phyloP scores from a whole-genome alignment of 1,284 basidiomycete species.

The Psilocybe mexicana region DNA sequence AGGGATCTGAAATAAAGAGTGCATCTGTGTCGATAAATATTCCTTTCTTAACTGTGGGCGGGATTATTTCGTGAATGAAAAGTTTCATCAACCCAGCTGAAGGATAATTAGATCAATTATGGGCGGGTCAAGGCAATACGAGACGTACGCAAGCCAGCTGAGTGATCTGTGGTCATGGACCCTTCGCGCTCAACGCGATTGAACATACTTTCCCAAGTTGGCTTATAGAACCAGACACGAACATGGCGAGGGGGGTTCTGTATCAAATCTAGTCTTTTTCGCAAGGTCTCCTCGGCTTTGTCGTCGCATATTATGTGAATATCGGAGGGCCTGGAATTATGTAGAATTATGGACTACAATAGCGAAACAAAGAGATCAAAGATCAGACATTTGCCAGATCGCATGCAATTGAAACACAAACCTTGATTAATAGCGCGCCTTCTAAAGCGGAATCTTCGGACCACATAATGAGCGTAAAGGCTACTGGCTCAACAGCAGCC shows the following conservation, averaged over 20 bases:
- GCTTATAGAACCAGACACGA: conserved; percentile 41
- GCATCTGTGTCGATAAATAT: conserved; percentile 54
- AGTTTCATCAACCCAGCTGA: conserved; percentile 24
- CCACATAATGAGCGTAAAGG: conserved; percentile 48
- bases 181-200: conserved; percentile 48
- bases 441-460: conserved; percentile 44
- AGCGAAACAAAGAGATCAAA: not conserved
- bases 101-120: not conserved
- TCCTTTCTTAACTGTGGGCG: conserved; percentile 35
- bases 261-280: conserved; percentile 38
- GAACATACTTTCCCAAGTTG: conserved; percentile 40
- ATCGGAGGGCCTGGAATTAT: conserved; percentile 42
- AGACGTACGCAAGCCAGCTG: conserved; percentile 46
- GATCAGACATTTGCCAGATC: not conserved
- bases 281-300: conserved; percentile 37
- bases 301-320: conserved; percentile 51
- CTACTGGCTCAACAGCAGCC: conserved; percentile 29
- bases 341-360: conserved; percentile 45
- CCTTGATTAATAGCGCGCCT: conserved; percentile 47
- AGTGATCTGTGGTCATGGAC: conserved; percentile 44
- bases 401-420: conserved; percentile 16
- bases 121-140: not conserved
- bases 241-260: conserved; percentile 37
- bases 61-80: conserved; percentile 24
- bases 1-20: conserved; percentile 47